Percentiles rank a stretch among this genome's conserved stretches.
Evolutionary conservation across 2,329 filamentous ascomycete species (phyloP).

Genomic region (Alternaria gansuensis): DNA sequence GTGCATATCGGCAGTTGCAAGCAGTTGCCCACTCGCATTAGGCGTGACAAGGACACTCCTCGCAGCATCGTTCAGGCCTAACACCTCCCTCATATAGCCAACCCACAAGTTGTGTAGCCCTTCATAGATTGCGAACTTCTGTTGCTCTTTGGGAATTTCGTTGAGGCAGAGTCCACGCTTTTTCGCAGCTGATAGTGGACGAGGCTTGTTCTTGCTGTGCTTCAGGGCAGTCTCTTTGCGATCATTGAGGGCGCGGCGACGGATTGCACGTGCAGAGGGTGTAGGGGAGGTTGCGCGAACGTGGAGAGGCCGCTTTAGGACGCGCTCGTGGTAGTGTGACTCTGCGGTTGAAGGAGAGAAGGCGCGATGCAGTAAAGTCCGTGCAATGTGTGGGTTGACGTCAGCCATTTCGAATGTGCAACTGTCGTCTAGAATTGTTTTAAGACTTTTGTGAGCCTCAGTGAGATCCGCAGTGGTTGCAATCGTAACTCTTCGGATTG

Average conservation of each 20-base stretch:
- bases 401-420: slow-evolving; percentile 29
- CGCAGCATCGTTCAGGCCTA: slow-evolving; percentile 65
- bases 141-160: slow-evolving; percentile 73
- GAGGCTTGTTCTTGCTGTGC: slow-evolving; percentile 61
- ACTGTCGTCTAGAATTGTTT: not conserved
- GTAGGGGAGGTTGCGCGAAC: slow-evolving; percentile 78
- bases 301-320: slow-evolving; percentile 81
- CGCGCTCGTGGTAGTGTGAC: slow-evolving; percentile 81
- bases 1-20: slow-evolving; percentile 89
- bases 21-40: slow-evolving; percentile 71
- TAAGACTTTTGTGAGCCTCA: not conserved
- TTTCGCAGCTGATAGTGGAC: slow-evolving; percentile 79
- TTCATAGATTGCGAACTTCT: slow-evolving; percentile 78
- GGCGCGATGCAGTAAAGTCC: slow-evolving; percentile 75
- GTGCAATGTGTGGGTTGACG: slow-evolving; percentile 33
- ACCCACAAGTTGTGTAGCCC: slow-evolving; percentile 82
- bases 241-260: slow-evolving; percentile 63
- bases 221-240: slow-evolving; percentile 44
- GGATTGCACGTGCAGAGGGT: slow-evolving; percentile 52
- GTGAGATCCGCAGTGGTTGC: not conserved
- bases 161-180: slow-evolving; percentile 78
- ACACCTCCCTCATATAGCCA: slow-evolving; percentile 82
- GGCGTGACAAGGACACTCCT: slow-evolving; percentile 62
- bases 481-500: not conserved
- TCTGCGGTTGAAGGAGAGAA: slow-evolving; percentile 77